phyloP scores from a whole-genome alignment of 164 flowering plant species.

The Nymphaea thermarum region DNA sequence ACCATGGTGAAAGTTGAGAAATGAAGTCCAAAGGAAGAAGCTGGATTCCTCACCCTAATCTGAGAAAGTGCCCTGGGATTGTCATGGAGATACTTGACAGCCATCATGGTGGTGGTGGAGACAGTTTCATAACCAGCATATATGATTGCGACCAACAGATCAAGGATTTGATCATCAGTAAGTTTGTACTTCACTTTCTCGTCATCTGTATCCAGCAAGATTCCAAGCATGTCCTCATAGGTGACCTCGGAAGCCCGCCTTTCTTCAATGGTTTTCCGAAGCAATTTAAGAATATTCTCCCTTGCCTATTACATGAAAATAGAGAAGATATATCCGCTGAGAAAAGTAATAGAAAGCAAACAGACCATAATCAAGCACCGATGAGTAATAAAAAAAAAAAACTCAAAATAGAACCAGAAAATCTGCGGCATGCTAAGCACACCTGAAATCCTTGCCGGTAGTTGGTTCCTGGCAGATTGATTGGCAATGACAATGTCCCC shows the following conservation, averaged over 20 bases:
- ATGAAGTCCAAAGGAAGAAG: background rate
- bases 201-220: slow-evolving; percentile 31
- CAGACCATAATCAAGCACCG: background rate
- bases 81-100: slow-evolving; percentile 54
- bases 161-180: slow-evolving; percentile 46
- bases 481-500: slow-evolving; percentile 84
- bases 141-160: slow-evolving; percentile 41
- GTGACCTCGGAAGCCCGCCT: slow-evolving; percentile 33
- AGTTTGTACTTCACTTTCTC: slow-evolving; percentile 20
- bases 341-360: background rate
- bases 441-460: slow-evolving; percentile 71
- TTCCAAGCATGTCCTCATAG: slow-evolving; percentile 44
- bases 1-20: background rate
- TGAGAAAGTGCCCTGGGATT: slow-evolving; percentile 47
- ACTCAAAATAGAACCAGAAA: background rate
- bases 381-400: background rate
- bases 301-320: slow-evolving; percentile 32
- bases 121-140: slow-evolving; percentile 64
- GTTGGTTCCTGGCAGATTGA: slow-evolving; percentile 84
- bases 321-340: background rate
- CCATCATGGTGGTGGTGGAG: slow-evolving; percentile 62
- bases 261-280: slow-evolving; percentile 29
- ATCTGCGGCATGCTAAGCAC: slow-evolving; percentile 1
- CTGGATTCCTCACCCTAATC: slow-evolving; percentile 28
- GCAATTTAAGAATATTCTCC: slow-evolving; percentile 25